These are phyloP conservation scores for Eimeria brunetti DNA, from an alignment of 169 alveolate species.

Conservation along the genomic window DNA sequence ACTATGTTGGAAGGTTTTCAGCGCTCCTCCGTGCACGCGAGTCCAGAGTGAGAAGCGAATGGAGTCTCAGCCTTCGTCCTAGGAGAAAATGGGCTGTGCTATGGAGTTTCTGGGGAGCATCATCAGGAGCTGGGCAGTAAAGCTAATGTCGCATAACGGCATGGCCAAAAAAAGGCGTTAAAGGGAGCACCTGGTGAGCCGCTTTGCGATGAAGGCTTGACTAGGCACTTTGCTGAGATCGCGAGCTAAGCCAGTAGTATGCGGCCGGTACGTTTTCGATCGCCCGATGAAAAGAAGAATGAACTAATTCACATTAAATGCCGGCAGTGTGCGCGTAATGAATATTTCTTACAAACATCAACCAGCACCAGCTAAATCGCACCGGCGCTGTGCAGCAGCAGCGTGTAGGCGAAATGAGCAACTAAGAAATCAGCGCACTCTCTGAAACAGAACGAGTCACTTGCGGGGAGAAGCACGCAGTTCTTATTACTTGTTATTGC, in stretches of 20 bases:
- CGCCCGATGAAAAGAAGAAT: neutral
- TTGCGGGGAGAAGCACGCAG: neutral
- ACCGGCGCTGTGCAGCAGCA: neutral
- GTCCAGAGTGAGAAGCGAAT: neutral
- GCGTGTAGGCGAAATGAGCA: neutral
- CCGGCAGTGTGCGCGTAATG: neutral
- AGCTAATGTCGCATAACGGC: neutral
- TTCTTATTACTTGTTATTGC: neutral
- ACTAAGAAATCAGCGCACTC: neutral
- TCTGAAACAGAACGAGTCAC: neutral
- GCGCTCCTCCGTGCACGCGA: neutral
- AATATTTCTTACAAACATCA: neutral
- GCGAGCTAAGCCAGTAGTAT: too few species aligned
- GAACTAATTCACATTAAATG: neutral
- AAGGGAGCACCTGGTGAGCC: too few species aligned
- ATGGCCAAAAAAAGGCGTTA: neutral
- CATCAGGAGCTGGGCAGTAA: neutral
- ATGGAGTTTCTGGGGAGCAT: neutral
- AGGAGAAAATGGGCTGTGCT: neutral
- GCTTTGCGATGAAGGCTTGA: too few species aligned
- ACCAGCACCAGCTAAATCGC: neutral
- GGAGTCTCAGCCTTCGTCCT: neutral
- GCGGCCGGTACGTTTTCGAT: too few species aligned
- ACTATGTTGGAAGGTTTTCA: neutral
- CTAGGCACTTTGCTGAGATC: neutral